These are phyloP conservation scores for Penicillium herquei DNA, from an alignment of 495 filamentous ascomycete genomes.

Conservation along the genomic window DNA sequence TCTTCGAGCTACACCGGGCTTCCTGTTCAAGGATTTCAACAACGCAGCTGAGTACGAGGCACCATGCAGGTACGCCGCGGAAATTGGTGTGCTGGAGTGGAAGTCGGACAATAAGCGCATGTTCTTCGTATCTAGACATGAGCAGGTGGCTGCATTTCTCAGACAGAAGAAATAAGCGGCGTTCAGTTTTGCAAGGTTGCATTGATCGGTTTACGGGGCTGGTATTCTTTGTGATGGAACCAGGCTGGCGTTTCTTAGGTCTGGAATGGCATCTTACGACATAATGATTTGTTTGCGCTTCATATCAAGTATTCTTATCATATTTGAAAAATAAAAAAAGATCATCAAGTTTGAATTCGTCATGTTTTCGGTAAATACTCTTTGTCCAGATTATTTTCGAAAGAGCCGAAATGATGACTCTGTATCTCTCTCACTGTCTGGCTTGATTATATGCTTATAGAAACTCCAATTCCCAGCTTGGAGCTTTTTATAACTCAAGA, in stretches of 20 bases:
- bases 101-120: conserved; percentile 71
- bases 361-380: no score
- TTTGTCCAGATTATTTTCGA: background rate
- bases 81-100: conserved; percentile 90
- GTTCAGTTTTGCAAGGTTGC: background rate
- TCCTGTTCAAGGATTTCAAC: conserved; percentile 86
- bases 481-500: conserved; percentile 12
- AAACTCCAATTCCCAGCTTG: conserved; percentile 2
- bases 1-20: conserved; percentile 78
- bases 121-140: conserved; percentile 85
- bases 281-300: conserved; percentile 8
- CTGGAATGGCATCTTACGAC: conserved; percentile 11
- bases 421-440: background rate
- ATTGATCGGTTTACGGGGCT: conserved; percentile 5
- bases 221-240: conserved; percentile 1
- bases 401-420: background rate
- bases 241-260: conserved; percentile 5
- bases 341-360: no score
- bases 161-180: conserved; percentile 51
- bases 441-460: conserved; percentile 4
- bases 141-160: conserved; percentile 79
- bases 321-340: background rate
- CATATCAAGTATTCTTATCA: background rate
- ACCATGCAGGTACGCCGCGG: conserved; percentile 75
- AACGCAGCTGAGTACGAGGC: conserved; percentile 72